Conservation (phyloP, 177 flowering plant genomes). For the Vitis hybrid region DNA sequence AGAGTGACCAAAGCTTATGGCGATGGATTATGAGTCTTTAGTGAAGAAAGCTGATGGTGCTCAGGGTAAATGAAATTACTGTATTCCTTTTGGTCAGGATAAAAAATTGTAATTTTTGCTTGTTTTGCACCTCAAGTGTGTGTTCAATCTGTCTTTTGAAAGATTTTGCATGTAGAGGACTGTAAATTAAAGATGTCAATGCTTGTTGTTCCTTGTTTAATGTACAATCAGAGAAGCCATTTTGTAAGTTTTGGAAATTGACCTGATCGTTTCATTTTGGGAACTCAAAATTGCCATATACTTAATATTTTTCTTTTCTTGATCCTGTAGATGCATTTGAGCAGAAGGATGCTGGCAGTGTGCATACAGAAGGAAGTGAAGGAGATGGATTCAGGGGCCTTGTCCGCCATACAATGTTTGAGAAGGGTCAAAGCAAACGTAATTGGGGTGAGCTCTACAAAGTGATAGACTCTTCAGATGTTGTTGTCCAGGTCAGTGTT, state of each 20-base stretch:
- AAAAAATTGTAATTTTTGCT: neutral
- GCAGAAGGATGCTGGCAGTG: slow-evolving; percentile 44
- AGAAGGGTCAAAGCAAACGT: slow-evolving; percentile 98
- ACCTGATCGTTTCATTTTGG: neutral
- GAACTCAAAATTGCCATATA: too few species aligned
- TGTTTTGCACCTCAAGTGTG: neutral
- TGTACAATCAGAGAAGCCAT: too few species aligned
- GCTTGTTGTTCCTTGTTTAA: neutral
- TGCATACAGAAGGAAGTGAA: slow-evolving; percentile 50
- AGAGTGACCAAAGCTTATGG: slow-evolving; percentile 84
- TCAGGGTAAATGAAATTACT: slow-evolving; percentile 50
- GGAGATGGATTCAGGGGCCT: slow-evolving; percentile 86
- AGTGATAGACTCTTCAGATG: slow-evolving; percentile 99
- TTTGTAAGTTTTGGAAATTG: neutral
- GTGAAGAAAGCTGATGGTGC: slow-evolving; percentile 71
- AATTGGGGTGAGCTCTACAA: slow-evolving; percentile 99
- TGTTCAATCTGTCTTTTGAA: neutral
- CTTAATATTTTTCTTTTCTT: neutral
- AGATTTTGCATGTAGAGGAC: too few species aligned
- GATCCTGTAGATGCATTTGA: slow-evolving; percentile 64
- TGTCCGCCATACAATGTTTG: slow-evolving; percentile 97
- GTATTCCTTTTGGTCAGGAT: too few species aligned
- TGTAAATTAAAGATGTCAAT: neutral
- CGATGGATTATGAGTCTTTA: slow-evolving; percentile 78
- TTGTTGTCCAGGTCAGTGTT: slow-evolving; percentile 83